Evolutionary conservation across 2,329 filamentous ascomycete species (phyloP).

Genomic region (Aureobasidium uvarum): DNA sequence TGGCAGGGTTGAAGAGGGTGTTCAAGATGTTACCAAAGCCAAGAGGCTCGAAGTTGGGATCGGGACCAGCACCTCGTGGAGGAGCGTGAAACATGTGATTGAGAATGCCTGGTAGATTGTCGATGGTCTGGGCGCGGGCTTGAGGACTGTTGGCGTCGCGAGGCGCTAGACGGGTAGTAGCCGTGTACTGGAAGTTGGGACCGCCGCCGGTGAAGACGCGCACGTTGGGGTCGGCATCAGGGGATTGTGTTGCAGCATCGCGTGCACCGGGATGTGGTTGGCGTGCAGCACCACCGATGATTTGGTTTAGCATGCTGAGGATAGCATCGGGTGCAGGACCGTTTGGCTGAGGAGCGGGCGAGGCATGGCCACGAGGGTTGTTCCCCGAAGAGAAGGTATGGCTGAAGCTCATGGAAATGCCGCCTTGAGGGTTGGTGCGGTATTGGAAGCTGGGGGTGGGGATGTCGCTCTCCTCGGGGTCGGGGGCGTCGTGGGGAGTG

Average conservation of each 20-base stretch:
- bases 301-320: conserved; percentile 30
- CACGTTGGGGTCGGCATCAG: conserved; percentile 1
- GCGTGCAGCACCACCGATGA: conserved; percentile 26
- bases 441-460: conserved; percentile 36
- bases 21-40: conserved; percentile 49
- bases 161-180: conserved; percentile 46
- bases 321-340: neutral
- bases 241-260: conserved; percentile 7
- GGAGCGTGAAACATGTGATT: conserved; percentile 26
- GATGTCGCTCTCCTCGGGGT: conserved; percentile 50
- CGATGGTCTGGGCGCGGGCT: conserved; percentile 31
- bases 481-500: conserved; percentile 47
- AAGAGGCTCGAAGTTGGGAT: conserved; percentile 28
- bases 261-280: neutral
- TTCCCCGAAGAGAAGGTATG: conserved; percentile 7
- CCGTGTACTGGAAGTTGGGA: conserved; percentile 30
- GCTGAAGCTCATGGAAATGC: conserved; percentile 25
- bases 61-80: conserved; percentile 14
- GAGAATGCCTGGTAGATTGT: conserved; percentile 16
- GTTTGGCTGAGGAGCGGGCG: neutral
- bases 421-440: conserved; percentile 34
- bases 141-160: conserved; percentile 54
- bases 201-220: conserved; percentile 23
- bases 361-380: neutral
- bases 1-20: conserved; percentile 44